Conservation (phyloP, 495 filamentous ascomycete genomes). For the Hypoxylon rickii region DNA sequence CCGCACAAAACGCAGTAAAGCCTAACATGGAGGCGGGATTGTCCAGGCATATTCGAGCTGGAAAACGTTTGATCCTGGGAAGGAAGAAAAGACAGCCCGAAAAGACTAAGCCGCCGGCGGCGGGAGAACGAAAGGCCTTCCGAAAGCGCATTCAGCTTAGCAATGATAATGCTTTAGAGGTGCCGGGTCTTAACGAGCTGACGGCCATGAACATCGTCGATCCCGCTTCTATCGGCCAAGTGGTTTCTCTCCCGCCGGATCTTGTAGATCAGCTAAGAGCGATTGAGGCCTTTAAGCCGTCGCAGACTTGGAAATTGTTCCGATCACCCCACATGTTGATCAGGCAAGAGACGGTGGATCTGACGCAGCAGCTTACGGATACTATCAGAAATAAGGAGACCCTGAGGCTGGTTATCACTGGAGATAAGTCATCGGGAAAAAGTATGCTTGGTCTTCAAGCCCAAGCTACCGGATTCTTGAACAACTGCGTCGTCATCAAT, state of each 20-base stretch:
- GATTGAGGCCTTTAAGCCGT: conserved; percentile 86
- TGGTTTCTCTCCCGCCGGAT: conserved; percentile 70
- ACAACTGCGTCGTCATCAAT: conserved; percentile 85
- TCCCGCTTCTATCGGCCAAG: conserved; percentile 59
- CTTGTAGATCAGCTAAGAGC: conserved; percentile 79
- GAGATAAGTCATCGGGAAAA: conserved; percentile 78
- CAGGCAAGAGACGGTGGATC: conserved; percentile 71
- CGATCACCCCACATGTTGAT: conserved; percentile 75
- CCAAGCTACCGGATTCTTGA: conserved; percentile 78
- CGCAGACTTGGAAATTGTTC: conserved; percentile 88
- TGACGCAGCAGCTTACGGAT: conserved; percentile 63
- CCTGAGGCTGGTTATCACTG: conserved; percentile 70
- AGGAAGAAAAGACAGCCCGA: conserved; percentile 53
- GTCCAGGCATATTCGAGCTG: conserved; percentile 36
- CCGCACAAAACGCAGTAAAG: conserved; percentile 48
- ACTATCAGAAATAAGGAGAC: conserved; percentile 61
- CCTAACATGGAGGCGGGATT: conserved; percentile 2
- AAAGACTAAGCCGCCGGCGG: conserved; percentile 56
- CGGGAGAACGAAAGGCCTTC: conserved; percentile 83
- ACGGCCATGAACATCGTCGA: conserved; percentile 59
- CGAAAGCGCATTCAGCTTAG: conserved; percentile 88
- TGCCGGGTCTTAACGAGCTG: conserved; percentile 66
- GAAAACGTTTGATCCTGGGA: conserved; percentile 46
- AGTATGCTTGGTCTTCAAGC: conserved; percentile 84
- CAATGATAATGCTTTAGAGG: conserved; percentile 87